These are phyloP conservation scores for Tulasnella calospora DNA, from an alignment of 768 basidiomycete species.

Conservation along the genomic window DNA sequence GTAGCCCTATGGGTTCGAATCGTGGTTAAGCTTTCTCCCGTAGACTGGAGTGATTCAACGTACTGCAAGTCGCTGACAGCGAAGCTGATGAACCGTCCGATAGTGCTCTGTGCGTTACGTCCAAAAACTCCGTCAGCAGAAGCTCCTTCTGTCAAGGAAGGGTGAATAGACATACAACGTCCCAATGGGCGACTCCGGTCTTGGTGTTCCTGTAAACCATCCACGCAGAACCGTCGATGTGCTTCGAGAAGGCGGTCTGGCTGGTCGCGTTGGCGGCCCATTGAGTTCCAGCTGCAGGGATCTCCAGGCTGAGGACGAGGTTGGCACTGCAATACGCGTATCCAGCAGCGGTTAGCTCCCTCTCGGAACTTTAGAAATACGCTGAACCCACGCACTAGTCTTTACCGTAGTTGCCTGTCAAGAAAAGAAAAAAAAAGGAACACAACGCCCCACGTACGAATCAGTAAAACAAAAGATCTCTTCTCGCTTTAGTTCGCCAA, in stretches of 20 bases:
- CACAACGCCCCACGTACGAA: too few relatives aligned
- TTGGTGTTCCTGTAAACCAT: conserved; percentile 60
- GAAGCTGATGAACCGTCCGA: conserved; percentile 64
- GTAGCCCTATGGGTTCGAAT: conserved; percentile 44
- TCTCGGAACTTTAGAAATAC: not conserved
- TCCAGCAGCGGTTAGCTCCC: too few relatives aligned
- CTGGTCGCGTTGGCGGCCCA: conserved; percentile 46
- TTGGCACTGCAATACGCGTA: conserved; percentile 32
- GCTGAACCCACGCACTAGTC: conserved; percentile 39
- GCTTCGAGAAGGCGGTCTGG: conserved; percentile 48
- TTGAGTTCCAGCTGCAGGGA: conserved; percentile 54
- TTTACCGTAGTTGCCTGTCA: conserved; percentile 61
- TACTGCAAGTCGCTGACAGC: conserved; percentile 49
- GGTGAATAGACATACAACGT: conserved; percentile 49
- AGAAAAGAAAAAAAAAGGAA: conserved; percentile 44
- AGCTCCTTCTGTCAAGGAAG: conserved; percentile 39
- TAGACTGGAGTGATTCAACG: conserved; percentile 28
- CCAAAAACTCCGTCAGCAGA: conserved; percentile 33
- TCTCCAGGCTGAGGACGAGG: conserved; percentile 58
- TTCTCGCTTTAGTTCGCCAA: too few relatives aligned
- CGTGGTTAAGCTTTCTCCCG: too few relatives aligned
- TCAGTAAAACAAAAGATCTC: not conserved
- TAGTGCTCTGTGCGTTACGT: conserved; percentile 50
- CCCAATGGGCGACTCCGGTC: conserved; percentile 62
- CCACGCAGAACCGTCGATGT: conserved; percentile 60